Evolutionary conservation across 2,329 filamentous ascomycete species (phyloP).

Genomic region (Colletotrichum sp.): DNA sequence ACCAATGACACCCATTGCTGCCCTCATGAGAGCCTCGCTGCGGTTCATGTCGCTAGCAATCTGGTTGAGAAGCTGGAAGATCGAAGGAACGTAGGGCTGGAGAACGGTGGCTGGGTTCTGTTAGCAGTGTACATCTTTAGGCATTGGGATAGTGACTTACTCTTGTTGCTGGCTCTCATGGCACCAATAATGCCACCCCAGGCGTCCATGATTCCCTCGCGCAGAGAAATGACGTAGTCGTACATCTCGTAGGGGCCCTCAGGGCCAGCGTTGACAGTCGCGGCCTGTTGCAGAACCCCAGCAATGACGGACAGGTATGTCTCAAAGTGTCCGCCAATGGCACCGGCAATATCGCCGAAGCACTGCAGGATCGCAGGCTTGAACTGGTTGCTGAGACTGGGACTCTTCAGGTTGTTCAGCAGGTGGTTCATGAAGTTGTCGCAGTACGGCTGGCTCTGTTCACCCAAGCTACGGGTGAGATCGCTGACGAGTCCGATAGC

Average conservation of each 20-base stretch:
- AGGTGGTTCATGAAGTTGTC: slow-evolving; percentile 99
- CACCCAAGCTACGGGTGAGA: slow-evolving; percentile 88
- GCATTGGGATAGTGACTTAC: slow-evolving; percentile 49
- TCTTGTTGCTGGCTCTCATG: slow-evolving; percentile 83
- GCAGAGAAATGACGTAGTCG: slow-evolving; percentile 92
- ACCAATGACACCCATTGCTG: slow-evolving; percentile 97
- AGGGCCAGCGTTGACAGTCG: slow-evolving; percentile 76
- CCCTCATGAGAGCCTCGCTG: slow-evolving; percentile 88
- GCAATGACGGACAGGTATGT: slow-evolving; percentile 92
- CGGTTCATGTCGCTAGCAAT: slow-evolving; percentile 85
- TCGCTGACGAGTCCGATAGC: slow-evolving; percentile 97
- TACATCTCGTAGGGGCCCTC: slow-evolving; percentile 94
- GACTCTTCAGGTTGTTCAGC: slow-evolving; percentile 88
- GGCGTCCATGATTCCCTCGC: slow-evolving; percentile 98
- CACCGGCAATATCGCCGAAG: slow-evolving; percentile 96
- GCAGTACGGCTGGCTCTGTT: slow-evolving; percentile 92
- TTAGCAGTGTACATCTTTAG: slow-evolving; percentile 27
- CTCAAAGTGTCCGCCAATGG: slow-evolving; percentile 91
- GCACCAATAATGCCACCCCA: slow-evolving; percentile 97
- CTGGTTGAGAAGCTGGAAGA: slow-evolving; percentile 85
- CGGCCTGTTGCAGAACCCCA: slow-evolving; percentile 91
- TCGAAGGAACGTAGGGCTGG: slow-evolving; percentile 79
- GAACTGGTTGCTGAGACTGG: slow-evolving; percentile 90
- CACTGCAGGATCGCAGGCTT: slow-evolving; percentile 98
- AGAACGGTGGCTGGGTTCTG: slow-evolving; percentile 66